Percentiles rank a stretch among this genome's conserved stretches.
These are phyloP conservation scores for Dothistroma septosporum DNA, from an alignment of 2,329 filamentous ascomycete species.

Conservation along the genomic window DNA sequence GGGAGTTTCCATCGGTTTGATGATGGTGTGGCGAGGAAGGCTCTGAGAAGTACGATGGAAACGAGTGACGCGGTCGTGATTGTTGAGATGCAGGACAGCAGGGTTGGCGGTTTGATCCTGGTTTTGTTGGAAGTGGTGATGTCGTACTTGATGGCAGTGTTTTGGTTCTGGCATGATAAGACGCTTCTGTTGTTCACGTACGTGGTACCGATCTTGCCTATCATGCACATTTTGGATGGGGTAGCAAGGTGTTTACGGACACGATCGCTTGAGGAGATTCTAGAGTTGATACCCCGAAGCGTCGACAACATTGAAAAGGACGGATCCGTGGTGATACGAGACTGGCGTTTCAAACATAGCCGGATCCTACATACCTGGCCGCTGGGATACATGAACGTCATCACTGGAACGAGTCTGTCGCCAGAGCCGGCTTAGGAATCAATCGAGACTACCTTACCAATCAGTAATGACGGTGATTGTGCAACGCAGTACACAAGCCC, in stretches of 20 bases:
- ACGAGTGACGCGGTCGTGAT: slow-evolving; percentile 66
- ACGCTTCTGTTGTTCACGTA: slow-evolving; percentile 63
- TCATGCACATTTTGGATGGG: slow-evolving; percentile 66
- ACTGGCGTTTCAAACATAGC: slow-evolving; percentile 42
- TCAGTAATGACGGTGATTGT: slow-evolving; percentile 3
- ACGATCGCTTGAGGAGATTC: slow-evolving; percentile 62
- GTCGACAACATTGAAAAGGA: slow-evolving; percentile 22
- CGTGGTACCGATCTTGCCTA: slow-evolving; percentile 61
- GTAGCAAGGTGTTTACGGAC: slow-evolving; percentile 64
- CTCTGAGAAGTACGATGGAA: slow-evolving; percentile 61
- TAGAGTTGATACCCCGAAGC: slow-evolving; percentile 50
- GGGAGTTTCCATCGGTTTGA: slow-evolving; percentile 75
- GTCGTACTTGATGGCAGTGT: slow-evolving; percentile 53
- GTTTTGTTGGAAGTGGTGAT: slow-evolving; percentile 40
- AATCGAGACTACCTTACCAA: background rate
- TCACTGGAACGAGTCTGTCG: slow-evolving; percentile 34
- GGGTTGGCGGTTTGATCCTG: slow-evolving; percentile 28
- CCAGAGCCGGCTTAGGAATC: background rate
- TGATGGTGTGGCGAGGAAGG: slow-evolving; percentile 56
- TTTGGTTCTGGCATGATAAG: slow-evolving; percentile 52
- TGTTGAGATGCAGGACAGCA: slow-evolving; percentile 68
- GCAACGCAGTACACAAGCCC: background rate
- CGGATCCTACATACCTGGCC: slow-evolving; percentile 47
- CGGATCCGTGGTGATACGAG: background rate
- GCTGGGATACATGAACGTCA: slow-evolving; percentile 46